Conservation (phyloP, 345 rosid species). For the Noccaea bulbosa region DNA sequence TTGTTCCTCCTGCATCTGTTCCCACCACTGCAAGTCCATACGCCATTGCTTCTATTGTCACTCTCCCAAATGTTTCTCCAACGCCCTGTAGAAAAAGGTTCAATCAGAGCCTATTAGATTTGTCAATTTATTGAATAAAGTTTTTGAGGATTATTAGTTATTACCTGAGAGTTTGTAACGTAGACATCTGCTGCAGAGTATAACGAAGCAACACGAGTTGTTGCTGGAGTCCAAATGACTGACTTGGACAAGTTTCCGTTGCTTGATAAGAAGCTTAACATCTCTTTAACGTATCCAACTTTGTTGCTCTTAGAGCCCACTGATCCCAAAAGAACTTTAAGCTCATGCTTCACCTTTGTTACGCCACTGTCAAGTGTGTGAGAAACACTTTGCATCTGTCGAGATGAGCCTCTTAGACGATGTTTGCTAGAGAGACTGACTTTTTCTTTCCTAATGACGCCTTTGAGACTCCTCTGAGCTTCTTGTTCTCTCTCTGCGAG, state of each 20-base stretch:
- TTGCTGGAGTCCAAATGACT: conserved; percentile 81
- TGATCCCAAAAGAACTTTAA: conserved; percentile 87
- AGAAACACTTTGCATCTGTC: conserved; percentile 35
- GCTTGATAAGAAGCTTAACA: conserved; percentile 58
- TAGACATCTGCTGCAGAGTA: conserved; percentile 97
- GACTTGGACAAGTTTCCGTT: conserved; percentile 70
- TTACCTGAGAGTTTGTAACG: conserved; percentile 90
- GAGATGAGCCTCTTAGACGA: conserved; percentile 67
- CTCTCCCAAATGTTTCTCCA: conserved; percentile 99
- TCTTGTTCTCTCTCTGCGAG: conserved; percentile 43
- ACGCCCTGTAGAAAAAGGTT: conserved; percentile 51
- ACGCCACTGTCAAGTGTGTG: conserved; percentile 20
- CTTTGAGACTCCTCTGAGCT: conserved; percentile 39
- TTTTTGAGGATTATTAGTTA: not conserved
- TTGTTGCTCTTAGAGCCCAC: conserved; percentile 99
- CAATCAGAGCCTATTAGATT: not conserved
- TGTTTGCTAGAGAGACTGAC: conserved; percentile 49
- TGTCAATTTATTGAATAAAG: not conserved
- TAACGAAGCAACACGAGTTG: conserved; percentile 87
- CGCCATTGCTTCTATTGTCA: conserved; percentile 97
- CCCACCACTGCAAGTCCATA: conserved; percentile 95
- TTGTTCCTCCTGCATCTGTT: conserved; percentile 92
- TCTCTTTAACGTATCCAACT: conserved; percentile 73
- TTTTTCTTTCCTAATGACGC: conserved; percentile 32
- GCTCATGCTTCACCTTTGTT: conserved; percentile 48